Conservation (phyloP, 306 rosid species). For the Myrica gale region DNA sequence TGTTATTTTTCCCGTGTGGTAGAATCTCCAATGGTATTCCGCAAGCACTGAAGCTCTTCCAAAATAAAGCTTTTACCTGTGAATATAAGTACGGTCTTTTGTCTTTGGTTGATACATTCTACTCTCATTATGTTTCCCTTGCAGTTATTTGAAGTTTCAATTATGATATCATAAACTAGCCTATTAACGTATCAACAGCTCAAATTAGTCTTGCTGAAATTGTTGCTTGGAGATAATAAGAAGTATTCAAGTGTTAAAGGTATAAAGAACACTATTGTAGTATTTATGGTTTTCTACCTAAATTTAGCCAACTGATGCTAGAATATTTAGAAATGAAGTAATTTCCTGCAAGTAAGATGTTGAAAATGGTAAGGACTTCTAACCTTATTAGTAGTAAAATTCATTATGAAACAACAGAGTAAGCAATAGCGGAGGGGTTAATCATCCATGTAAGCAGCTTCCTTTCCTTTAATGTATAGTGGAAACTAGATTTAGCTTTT, state of each 20-base stretch:
- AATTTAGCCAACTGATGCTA: neutral
- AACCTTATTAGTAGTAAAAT: neutral
- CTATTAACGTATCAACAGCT: neutral
- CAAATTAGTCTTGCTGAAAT: neutral
- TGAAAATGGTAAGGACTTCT: neutral
- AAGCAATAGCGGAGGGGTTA: neutral
- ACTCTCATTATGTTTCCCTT: conserved; percentile 2
- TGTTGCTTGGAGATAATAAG: neutral
- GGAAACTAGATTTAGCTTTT: neutral
- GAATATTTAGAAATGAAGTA: neutral
- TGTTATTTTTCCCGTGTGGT: conserved; percentile 23
- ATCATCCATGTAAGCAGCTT: neutral
- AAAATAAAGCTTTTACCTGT: conserved; percentile 81
- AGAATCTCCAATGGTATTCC: conserved; percentile 86
- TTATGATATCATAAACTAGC: neutral
- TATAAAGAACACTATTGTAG: neutral
- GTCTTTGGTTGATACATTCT: conserved; percentile 8
- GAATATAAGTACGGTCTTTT: conserved; percentile 71
- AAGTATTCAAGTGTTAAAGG: neutral
- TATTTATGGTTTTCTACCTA: neutral
- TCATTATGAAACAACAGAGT: neutral
- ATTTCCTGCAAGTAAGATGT: neutral
- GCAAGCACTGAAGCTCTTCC: conserved; percentile 74
- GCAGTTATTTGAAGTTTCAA: neutral
- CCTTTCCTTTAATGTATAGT: neutral